Base-by-base conservation (phyloP, 2,329 filamentous ascomycete species). In the Rugonectria rugulosa region DNA sequence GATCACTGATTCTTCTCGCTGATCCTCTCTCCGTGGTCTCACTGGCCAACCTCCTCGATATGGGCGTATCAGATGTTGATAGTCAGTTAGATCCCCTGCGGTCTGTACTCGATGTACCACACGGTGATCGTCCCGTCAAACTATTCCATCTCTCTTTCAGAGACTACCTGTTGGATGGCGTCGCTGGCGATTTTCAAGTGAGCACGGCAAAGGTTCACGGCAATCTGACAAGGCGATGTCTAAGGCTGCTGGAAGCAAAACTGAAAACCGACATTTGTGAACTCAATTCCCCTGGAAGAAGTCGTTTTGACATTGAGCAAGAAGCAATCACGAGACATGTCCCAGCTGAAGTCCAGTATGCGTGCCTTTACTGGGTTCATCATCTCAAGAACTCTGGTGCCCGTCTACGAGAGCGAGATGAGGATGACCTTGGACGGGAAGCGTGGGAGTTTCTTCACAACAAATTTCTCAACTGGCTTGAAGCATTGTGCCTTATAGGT, bases 301-400 rank as follows among this genome's bases (percentile, higher is more conserved):
- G 15, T 6, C 44, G 44, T 4, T 2, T 15, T 8, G 32, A 47
- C 8, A 17, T 47, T 11, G 44, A 37, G 6, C 27, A 15, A 14
- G 32, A 26, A 21, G 6, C 11, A 29, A 20, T 47, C n/a, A 14
- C n/a, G n/a, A n/a, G n/a, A n/a, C n/a, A n/a, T n/a, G n/a, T 38
- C 7, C 34, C 36, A 21, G 11, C 6, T 21, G 27, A 42, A 17
- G 37, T 50, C 42, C 27, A 36, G 27, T 50, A 50, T 19, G 74
- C 73, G 12, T 77, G 72, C 58, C 65, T 63, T 2, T 75, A 77
- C 56, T 79, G 73, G 63, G 40, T 61, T 1, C 14, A 71, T 45
- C 75, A 78, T 59, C 37, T 70, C 8, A 57, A 37, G 9, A 44
- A 65, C 24, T 69, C 68, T 59, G 55, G 56, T 26, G 21, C 31